Evolutionary conservation across 2,329 filamentous ascomycete genomes (phyloP), one percentile per base, ranked within the genome.

Genomic region (Diaporthe longicolla): DNA sequence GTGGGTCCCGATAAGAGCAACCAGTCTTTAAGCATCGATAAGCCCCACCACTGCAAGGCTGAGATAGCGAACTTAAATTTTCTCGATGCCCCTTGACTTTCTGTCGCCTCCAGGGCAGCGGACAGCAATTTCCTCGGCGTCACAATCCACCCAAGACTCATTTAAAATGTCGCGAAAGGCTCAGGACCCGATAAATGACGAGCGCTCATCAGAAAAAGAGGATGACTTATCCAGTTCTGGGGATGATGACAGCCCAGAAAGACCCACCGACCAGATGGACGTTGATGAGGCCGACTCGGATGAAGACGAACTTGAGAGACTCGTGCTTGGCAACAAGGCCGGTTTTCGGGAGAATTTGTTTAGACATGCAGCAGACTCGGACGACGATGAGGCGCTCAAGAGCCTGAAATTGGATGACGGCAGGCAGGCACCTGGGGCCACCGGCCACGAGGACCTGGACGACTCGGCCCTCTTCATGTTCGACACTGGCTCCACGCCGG

Each of bases 381-480:
- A 81, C 72, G 83, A 82, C 17, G 79, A 82, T 71, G 83, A 83
- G 74, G 82, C 82, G 70, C 79, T 85, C 13, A 80, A 82, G 61
- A 76, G 81, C 24, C 77, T 81, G 72, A 79, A 79, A 29, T 63
- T 82, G 54, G 77, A 79, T 48, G 79, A 79, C 48, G 76, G 78
- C 59, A 74, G 78, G n/a, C 32, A 48, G 21, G 68, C 74, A 35
- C 48, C 61, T 8, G 48, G 52, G 7, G 52, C 68, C n/a, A 76
- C 78, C 1, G 77, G 78, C 40, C 77, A 80, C 13, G 81, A 79
- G 71, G 78, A 81, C n/a, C 73, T 95, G 65, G 92, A 93, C 72
- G 95, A 98, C 85, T 90, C 91, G 71, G 93, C 96, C 83, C 88
- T 98, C 59, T 98, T 98, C 85, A 93, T 95, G 83, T 89, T 96